Percentiles rank a stretch among this genome's conserved stretches.
phyloP scores from a whole-genome alignment of 768 basidiomycete genomes.

The Stropharia rugosoannulata region DNA sequence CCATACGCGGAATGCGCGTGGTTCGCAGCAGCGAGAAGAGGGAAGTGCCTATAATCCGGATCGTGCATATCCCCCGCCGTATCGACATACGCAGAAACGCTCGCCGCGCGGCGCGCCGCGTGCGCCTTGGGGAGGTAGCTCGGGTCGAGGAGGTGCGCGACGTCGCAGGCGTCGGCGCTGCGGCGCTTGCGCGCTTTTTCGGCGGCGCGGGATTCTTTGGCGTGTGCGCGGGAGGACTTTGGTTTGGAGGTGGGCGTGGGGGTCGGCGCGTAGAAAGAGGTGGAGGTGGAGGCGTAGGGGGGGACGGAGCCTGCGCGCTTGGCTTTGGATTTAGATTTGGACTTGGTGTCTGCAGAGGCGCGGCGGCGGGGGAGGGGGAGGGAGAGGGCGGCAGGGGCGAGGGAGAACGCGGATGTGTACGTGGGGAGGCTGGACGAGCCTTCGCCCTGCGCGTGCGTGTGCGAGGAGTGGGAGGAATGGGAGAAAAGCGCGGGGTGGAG shows the following conservation, averaged over 20 bases:
- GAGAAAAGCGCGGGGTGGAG: constrained; percentile 8
- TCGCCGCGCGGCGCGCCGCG: constrained; percentile 49
- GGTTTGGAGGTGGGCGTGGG: background rate
- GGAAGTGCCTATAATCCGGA: constrained; percentile 68
- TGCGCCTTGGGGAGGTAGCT: constrained; percentile 39
- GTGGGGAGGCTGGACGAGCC: too few species aligned
- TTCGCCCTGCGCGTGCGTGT: background rate
- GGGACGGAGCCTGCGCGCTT: too few species aligned
- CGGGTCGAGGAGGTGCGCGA: constrained; percentile 65
- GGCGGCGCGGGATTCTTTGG: background rate
- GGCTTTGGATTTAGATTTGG: too few species aligned
- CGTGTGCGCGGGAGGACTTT: background rate
- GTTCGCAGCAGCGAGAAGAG: constrained; percentile 18
- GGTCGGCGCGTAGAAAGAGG: too few species aligned
- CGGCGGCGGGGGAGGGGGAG: constrained; percentile 8
- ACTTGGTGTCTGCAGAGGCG: background rate
- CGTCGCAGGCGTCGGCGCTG: constrained; percentile 30
- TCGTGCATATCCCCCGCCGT: constrained; percentile 62
- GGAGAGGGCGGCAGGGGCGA: background rate
- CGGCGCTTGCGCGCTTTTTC: constrained; percentile 5
- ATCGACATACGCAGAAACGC: constrained; percentile 48
- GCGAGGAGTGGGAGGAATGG: too few species aligned
- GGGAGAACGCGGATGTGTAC: too few species aligned
- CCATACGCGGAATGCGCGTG: background rate
- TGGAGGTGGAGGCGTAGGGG: too few species aligned